Conservation (phyloP, 768 basidiomycete species). For the Amanita fuliginea region DNA sequence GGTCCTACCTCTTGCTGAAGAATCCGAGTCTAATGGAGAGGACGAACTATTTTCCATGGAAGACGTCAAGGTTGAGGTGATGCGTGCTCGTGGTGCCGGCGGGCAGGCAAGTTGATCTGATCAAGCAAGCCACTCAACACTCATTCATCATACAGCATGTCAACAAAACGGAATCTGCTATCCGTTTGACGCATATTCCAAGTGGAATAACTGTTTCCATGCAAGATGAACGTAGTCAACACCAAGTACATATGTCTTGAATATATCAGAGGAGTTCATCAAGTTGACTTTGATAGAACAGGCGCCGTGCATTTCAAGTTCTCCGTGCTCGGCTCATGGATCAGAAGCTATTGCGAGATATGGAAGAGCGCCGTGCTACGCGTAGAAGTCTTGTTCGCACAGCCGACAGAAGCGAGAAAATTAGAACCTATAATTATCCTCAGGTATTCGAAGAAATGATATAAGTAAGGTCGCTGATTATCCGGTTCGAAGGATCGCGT, state of each 20-base stretch:
- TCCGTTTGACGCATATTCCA: conserved; percentile 86
- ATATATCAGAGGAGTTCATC: neutral
- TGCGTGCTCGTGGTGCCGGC: conserved; percentile 94
- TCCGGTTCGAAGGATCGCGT: conserved; percentile 50
- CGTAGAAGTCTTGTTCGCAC: conserved; percentile 68
- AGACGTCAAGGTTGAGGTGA: conserved; percentile 86
- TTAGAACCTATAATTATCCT: conserved; percentile 91
- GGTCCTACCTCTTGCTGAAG: conserved; percentile 77
- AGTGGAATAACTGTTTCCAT: conserved; percentile 93
- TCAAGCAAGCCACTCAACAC: conserved; percentile 1
- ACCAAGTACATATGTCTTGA: conserved; percentile 46
- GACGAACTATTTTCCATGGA: conserved; percentile 72
- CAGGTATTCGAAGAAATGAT: conserved; percentile 33
- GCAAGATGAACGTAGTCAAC: conserved; percentile 96
- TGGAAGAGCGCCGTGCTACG: conserved; percentile 56
- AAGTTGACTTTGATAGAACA: conserved; percentile 45
- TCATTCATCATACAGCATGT: conserved; percentile 55
- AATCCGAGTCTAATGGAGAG: conserved; percentile 37
- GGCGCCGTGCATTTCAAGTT: conserved; percentile 86
- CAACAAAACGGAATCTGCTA: conserved; percentile 97
- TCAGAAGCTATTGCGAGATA: conserved; percentile 58
- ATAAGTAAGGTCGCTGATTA: neutral
- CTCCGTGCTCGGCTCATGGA: conserved; percentile 82
- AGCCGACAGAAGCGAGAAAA: conserved; percentile 86
- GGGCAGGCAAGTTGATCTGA: conserved; percentile 56